Evolutionary conservation across 2,329 filamentous ascomycete genomes (phyloP), one percentile per base, ranked within the genome.

Genomic region (Talaromyces sp.): DNA sequence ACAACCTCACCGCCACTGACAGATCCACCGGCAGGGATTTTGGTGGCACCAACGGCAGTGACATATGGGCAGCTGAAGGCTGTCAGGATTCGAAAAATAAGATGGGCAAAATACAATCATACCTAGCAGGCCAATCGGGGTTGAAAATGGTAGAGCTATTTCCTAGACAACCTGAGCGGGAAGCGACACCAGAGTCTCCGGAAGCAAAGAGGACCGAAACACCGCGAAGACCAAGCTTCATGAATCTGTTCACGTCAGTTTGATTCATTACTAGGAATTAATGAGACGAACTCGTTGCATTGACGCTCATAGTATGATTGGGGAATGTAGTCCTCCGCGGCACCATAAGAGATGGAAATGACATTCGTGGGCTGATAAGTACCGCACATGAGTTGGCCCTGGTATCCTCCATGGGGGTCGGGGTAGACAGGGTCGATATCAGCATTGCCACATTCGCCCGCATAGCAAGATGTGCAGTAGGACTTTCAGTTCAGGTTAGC

Each of bases 301-400:
- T 81, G 79, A 7, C 79, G 75, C 68, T 82, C 77, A 69, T 86
- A 83, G 74, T 88, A 88, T 66, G 75, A 77, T 8, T 80, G 74
- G 0, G 86, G 85, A 22, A 87, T 76, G 22, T 83, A 82, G 10
- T 76, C 74, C 73, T 88, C 85, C 50, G 82, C 79, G 45, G 81
- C 82, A 61, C 84, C 84, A 71, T 87, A 86, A 3, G 82, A 85
- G 68, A 88, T 84, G 47, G 80, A 82, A 67, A 86, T 81, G n/a
- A 87, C 85, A 68, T 86, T 85, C 9, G 85, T 84, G 3, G 84
- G 83, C 68, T 57, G n/a, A n/a, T 66, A 66, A 50, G 43, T 62
- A n/a, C 64, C 64, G 43, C 64, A 84, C 69, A 81, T 77, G n/a
- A 81, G 74, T 43, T 73, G 63, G 63, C 72, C 69, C 61, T 81